Percentiles rank a stretch among this genome's conserved stretches.
Conservation (phyloP, 371 early-diverging fungal genomes). For the Mucor sp. region DNA sequence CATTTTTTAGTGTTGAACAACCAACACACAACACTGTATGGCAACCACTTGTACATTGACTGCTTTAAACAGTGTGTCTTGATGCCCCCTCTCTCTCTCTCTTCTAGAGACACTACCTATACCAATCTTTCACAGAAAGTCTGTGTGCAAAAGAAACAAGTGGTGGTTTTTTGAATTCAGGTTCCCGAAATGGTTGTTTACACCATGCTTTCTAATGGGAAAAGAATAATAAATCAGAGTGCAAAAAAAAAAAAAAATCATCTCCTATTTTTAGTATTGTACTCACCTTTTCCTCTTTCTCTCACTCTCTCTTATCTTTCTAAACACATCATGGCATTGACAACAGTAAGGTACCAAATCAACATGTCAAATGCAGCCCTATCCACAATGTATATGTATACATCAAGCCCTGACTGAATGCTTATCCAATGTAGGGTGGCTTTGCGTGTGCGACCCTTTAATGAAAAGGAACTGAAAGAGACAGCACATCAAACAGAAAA, state of each 20-base stretch:
- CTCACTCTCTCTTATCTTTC: not conserved
- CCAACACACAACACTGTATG: not conserved
- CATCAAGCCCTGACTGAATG: not conserved
- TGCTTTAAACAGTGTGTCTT: not conserved
- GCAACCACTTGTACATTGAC: not conserved
- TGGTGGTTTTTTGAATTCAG: not conserved
- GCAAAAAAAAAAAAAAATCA: not conserved
- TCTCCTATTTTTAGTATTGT: not conserved
- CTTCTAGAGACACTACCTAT: not conserved
- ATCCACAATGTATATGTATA: not conserved
- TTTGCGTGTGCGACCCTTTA: constrained; percentile 75
- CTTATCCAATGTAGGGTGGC: constrained; percentile 60
- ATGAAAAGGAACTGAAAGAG: constrained; percentile 58
- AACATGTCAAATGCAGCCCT: not conserved
- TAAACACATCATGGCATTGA: not conserved
- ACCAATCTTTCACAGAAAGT: not conserved
- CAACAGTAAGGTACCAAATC: constrained; percentile 11
- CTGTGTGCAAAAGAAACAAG: not conserved
- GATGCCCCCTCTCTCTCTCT: not conserved
- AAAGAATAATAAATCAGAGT: not conserved
- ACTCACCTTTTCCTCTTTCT: not conserved
- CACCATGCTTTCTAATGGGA: not conserved
- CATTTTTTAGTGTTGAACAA: not conserved
- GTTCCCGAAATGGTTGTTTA: constrained; percentile 1
- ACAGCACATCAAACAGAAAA: constrained; percentile 26